A percentile compares a stretch with the other conserved stretches of the same genome.
Conservation (phyloP, 1,284 basidiomycete genomes). For the Leccinum griseonigrum region DNA sequence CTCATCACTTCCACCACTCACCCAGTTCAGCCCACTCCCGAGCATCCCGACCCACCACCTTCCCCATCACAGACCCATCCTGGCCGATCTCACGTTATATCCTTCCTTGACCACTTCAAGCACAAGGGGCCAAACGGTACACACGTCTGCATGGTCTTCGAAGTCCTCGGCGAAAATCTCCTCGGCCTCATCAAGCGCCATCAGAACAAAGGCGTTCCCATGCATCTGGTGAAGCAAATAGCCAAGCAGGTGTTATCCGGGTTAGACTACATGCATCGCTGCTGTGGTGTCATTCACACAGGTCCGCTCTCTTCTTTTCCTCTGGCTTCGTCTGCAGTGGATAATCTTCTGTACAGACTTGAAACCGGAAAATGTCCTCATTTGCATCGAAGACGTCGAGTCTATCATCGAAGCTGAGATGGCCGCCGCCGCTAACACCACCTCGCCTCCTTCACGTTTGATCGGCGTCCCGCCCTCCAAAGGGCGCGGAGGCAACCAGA, state of each 20-base stretch:
- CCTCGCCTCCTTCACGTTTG: slow-evolving; percentile 68
- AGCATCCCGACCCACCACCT: slow-evolving; percentile 56
- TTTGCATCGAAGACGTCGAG: slow-evolving; percentile 97
- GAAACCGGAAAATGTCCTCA: slow-evolving; percentile 98
- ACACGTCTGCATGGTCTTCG: slow-evolving; percentile 99
- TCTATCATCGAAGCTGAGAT: slow-evolving; percentile 88
- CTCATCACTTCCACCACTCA: slow-evolving; percentile 86
- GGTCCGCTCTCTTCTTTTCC: slow-evolving; percentile 40
- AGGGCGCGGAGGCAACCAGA: slow-evolving; percentile 96
- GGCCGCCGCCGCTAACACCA: slow-evolving; percentile 49
- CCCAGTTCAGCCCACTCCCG: slow-evolving; percentile 50
- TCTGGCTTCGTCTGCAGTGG: background rate
- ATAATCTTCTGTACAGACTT: slow-evolving; percentile 56
- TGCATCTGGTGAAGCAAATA: slow-evolving; percentile 93
- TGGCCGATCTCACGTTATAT: slow-evolving; percentile 86
- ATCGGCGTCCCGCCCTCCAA: slow-evolving; percentile 95
- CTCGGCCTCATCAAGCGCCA: slow-evolving; percentile 97
- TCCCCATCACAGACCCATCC: slow-evolving; percentile 71
- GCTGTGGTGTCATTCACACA: slow-evolving; percentile 94
- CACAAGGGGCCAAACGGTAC: slow-evolving; percentile 96
- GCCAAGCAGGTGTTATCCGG: slow-evolving; percentile 95
- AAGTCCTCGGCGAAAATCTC: slow-evolving; percentile 98
- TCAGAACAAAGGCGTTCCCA: slow-evolving; percentile 92
- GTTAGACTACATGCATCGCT: slow-evolving; percentile 96
- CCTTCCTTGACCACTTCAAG: slow-evolving; percentile 95